Evolutionary conservation across 2,329 filamentous ascomycete species (phyloP), one percentile per base, ranked within the genome.

Genomic region (Colletotrichum chrysophilum): DNA sequence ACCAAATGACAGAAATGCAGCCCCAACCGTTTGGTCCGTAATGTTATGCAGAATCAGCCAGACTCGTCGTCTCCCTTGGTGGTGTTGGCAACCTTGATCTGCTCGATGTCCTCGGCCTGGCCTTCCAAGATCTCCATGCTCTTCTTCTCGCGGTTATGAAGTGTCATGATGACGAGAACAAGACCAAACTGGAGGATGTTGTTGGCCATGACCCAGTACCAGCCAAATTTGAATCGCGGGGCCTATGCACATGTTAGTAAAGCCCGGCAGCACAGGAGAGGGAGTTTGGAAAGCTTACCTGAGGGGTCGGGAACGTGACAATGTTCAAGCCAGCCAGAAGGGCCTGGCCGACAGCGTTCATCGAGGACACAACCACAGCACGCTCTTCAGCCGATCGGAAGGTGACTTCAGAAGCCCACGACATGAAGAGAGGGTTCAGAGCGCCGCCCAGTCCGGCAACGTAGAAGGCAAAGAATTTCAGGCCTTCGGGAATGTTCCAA

Each of bases 401-500:
- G 13, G 67, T 74, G 7, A 71, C 68, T 4, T 71, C 67, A 2
- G 71, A 70, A 10, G 67, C 71, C 67, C 71, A 74, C 2, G 71
- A 65, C 60, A 70, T 65, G 61, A 71, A 65, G 10, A 74, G 21
- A 24, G 58, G 66, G 16, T 71, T 71, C 12, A 66, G 24, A 2
- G 66, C 67, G 5, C 67, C 60, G 12, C 66, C 67, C 18, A 71
- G 60, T 14, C 67, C 71, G n/a, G 60, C 68, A 24, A 87, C 89
- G 34, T 81, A 80, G 85, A 91, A 79, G 0, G 88, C 89, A 67
- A 90, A 90, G 88, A 89, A 91, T 16, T 87, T 83, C 0, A 89
- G 88, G 0, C 85, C 79, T 73, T 92, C 89, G 0, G 90, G 89
- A 0, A 92, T 89, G 16, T 89, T 80, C 90, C 90, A 92, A 7